Evolutionary conservation across 805 yeast species (phyloP).

Genomic region (Suhomyces sp.): DNA sequence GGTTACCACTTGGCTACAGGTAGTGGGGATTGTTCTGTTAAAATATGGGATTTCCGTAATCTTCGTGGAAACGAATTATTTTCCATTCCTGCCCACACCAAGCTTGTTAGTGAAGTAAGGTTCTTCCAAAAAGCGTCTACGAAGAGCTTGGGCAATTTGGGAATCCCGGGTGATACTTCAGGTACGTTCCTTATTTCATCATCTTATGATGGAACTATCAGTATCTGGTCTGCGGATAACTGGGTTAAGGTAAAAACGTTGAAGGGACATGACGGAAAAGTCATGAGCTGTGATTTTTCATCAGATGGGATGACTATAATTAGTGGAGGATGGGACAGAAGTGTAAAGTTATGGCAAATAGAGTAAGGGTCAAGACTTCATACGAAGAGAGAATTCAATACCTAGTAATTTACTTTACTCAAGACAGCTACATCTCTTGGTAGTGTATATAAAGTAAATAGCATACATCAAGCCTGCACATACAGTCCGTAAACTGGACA

Average conservation of each 20-base stretch:
- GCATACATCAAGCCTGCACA: too few relatives aligned
- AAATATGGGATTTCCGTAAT: conserved; percentile 81
- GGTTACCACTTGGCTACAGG: conserved; percentile 80
- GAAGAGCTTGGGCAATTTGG: conserved; percentile 20
- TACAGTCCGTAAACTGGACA: too few relatives aligned
- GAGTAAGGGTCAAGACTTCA: too few relatives aligned
- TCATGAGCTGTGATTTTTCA: conserved; percentile 66
- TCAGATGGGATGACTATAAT: conserved; percentile 44
- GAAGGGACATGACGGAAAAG: conserved; percentile 60
- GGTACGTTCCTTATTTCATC: conserved; percentile 57
- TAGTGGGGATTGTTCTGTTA: conserved; percentile 75
- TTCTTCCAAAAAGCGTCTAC: conserved; percentile 38
- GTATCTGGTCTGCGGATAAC: conserved; percentile 61
- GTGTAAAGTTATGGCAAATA: conserved; percentile 71
- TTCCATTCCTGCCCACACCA: conserved; percentile 73
- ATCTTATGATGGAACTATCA: conserved; percentile 70
- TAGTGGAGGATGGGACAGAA: conserved; percentile 83
- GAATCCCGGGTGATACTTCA: conserved; percentile 19
- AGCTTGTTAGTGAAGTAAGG: conserved; percentile 63
- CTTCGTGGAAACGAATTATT: conserved; percentile 33
- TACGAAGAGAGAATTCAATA: too few relatives aligned
- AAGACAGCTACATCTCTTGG: too few relatives aligned
- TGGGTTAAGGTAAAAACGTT: conserved; percentile 62
- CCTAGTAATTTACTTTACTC: too few relatives aligned
- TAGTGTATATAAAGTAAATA: too few relatives aligned